phyloP scores from a whole-genome alignment of 805 yeast species.

The baker's yeast (Saccharomyces cerevisiae) region DNA sequence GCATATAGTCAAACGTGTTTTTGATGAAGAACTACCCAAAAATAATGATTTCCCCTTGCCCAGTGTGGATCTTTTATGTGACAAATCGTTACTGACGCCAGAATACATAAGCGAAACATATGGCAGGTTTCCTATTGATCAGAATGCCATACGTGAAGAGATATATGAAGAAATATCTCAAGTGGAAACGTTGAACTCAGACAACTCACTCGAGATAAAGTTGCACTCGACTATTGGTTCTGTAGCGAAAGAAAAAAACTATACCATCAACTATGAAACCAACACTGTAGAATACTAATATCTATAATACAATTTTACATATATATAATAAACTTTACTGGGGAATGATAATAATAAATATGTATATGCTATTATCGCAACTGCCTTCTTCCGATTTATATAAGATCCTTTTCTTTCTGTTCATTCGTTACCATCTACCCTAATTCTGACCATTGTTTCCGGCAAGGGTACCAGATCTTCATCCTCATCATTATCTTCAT shows the following conservation, averaged over 20 bases:
- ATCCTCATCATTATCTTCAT: conserved; percentile 24
- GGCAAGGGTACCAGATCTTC: conserved; percentile 43
- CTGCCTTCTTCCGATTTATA: background rate
- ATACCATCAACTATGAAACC: conserved; percentile 33
- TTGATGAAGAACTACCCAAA: conserved; percentile 22
- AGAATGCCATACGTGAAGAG: conserved; percentile 6
- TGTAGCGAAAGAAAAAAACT: conserved; percentile 29
- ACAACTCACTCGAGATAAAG: conserved; percentile 18
- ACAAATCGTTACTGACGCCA: conserved; percentile 8
- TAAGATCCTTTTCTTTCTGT: background rate
- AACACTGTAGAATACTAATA: conserved; percentile 23
- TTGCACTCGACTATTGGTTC: conserved; percentile 32
- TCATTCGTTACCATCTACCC: conserved; percentile 35
- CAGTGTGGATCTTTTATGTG: conserved; percentile 8
- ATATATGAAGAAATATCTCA: conserved; percentile 11
- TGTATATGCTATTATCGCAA: background rate
- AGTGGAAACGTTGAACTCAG: conserved; percentile 7
- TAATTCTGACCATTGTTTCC: conserved; percentile 56
- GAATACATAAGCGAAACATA: conserved; percentile 16
- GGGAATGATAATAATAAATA: background rate
- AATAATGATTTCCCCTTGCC: conserved; percentile 28
- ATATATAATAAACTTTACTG: background rate
- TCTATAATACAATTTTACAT: conserved; percentile 1
- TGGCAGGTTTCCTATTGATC: conserved; percentile 3
- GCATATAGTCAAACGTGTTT: background rate